These are phyloP conservation scores for Gentiana dahurica DNA, from an alignment of 257 asterid genomes.

Conservation along the genomic window DNA sequence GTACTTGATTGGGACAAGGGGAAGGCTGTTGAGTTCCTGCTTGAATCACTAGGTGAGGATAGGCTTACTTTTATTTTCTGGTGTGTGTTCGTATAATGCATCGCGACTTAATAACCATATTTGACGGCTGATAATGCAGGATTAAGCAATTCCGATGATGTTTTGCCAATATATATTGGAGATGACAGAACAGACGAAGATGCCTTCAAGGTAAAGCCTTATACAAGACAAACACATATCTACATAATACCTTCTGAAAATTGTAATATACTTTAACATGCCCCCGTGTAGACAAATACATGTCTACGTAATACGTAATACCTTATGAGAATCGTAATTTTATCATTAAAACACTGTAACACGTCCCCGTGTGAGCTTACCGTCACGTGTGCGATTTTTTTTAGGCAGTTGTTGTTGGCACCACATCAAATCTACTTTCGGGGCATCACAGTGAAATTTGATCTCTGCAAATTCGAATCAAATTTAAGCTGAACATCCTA, in stretches of 20 bases:
- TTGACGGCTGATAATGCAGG: constrained; percentile 29
- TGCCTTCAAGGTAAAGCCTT: constrained; percentile 69
- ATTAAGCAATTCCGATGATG: constrained; percentile 49
- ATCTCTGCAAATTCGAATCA: too few relatives aligned
- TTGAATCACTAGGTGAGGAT: constrained; percentile 85
- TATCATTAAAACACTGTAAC: too few relatives aligned
- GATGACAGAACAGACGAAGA: constrained; percentile 98
- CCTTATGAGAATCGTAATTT: too few relatives aligned
- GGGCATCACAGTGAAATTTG: too few relatives aligned
- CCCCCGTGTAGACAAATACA: too few relatives aligned
- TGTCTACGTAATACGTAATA: too few relatives aligned
- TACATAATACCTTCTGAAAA: neutral
- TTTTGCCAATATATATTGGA: constrained; percentile 83
- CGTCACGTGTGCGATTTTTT: too few relatives aligned
- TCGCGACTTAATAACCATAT: neutral
- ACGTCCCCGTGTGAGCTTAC: too few relatives aligned
- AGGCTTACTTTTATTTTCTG: neutral
- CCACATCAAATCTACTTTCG: too few relatives aligned
- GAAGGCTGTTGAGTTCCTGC: constrained; percentile 86
- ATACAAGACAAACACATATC: neutral
- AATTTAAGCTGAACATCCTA: too few relatives aligned
- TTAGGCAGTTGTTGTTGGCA: too few relatives aligned
- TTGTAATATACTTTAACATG: too few relatives aligned
- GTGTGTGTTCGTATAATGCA: neutral
- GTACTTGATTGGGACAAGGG: constrained; percentile 96